Base-by-base conservation (phyloP, 306 rosid species). In the Sphenostylis stenocarpa region DNA sequence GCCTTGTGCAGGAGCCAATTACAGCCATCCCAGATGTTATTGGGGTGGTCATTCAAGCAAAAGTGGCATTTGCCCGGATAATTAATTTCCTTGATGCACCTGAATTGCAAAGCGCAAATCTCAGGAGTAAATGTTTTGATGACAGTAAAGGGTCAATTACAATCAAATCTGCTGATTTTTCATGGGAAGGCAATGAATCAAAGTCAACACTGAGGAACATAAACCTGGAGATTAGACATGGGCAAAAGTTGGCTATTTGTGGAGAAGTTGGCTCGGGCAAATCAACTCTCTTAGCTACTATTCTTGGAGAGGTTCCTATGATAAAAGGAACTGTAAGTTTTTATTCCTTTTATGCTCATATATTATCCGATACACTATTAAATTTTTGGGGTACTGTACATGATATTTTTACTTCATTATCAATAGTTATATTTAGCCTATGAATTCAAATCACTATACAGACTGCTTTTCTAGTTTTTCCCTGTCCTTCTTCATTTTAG, bases 221-320 rank as follows among this genome's bases (percentile, higher is more conserved):
- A 56, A 84, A 88, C 72, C 48, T 90, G 23, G 85, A 57, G 85
- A 85, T 87, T 7, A 51, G 63, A 48, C 80, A 70, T n/a, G 90
- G 93, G 5, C 84, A 87, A 34, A 91, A 87, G 80, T 76, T 91
- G 34, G 96, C 96, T 66, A 77, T 88, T 21, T 88, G 96, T 58
- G 96, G 96, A 48, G 91, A 87, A 84, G 93, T 91, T 53, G 96
- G 96, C 52, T 87, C 93, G 67, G 70, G 70, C 7, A 64, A 64
- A 64, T 88, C 96, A 66, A 85, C 93, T 58, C 84, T 91, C 55
- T 75, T 91, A 45, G 84, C 89, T 2, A 81, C 91, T 43, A 76
- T 91, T 88, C 90, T 91, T 2, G 88, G 91, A 34, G 93, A 91
- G 74, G 77, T 88, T 78, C 87, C 90, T n/a, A 77, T 60, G 34